Conservation (phyloP, 306 rosid species). For the Benincasa hispida region DNA sequence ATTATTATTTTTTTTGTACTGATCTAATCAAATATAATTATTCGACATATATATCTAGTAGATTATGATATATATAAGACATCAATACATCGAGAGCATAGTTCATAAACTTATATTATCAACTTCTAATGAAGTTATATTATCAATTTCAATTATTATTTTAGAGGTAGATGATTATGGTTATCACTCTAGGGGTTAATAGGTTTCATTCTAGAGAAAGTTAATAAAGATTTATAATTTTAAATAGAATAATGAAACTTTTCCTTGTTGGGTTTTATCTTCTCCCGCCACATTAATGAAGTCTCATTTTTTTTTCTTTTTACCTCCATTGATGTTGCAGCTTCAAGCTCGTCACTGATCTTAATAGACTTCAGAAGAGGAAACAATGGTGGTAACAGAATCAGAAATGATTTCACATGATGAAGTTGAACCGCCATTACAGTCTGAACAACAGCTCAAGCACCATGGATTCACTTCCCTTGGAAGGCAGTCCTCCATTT, state of each 20-base stretch:
- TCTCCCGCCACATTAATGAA: background rate
- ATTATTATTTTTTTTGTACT: too few species aligned
- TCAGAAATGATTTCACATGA: constrained; percentile 26
- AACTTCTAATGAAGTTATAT: too few species aligned
- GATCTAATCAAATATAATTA: too few species aligned
- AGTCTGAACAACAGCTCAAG: constrained; percentile 16
- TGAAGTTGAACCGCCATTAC: constrained; percentile 32
- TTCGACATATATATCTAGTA: too few species aligned
- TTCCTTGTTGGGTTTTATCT: background rate
- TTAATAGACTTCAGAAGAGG: background rate
- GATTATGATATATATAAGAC: too few species aligned
- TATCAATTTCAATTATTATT: too few species aligned
- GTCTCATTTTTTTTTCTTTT: background rate
- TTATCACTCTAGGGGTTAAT: too few species aligned
- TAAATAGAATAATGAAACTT: background rate
- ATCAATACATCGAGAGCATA: too few species aligned
- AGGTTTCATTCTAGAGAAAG: too few species aligned
- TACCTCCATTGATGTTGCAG: background rate
- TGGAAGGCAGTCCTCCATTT: constrained; percentile 72
- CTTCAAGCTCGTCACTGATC: background rate
- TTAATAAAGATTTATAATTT: background rate
- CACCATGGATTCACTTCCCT: constrained; percentile 25
- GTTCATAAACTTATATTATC: too few species aligned
- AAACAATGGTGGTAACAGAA: constrained; percentile 33
- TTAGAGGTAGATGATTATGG: too few species aligned